Evolutionary conservation across 306 rosid genomes (phyloP), one percentile per base, ranked within the genome.

Genomic region (Vigna mungo): DNA sequence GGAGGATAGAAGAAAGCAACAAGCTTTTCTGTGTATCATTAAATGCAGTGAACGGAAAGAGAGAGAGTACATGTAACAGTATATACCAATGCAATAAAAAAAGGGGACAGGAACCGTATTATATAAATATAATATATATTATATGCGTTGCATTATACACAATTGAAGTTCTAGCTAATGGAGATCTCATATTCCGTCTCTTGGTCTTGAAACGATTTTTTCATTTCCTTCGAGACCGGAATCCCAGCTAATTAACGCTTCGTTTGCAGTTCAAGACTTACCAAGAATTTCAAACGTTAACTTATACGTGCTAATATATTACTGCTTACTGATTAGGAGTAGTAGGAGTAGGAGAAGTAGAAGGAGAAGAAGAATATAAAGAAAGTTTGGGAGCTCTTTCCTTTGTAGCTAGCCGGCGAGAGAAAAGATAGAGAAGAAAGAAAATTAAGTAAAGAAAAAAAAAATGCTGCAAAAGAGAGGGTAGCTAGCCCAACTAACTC

Each of bases 1-100:
- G 41, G 79, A 73, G 58, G 60, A 84, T 51, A 79, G 61, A 80
- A 74, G 44, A 78, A 83, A 76, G 63, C 63, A 84, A 78, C 74
- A 84, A 83, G 73, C 86, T 73, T 83, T 86, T 83, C 75, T 65
- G 80, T 74, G 78, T 71, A 55, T 44, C 83, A 68, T 84, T 79
- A 16, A 81, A 68, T 79, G 87, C 81, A 70, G 77, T 18, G 36
- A 74, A 71, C 71, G 55, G 67, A 72, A 27, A 80, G 74, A 80
- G 77, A 84, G 78, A 68, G 56, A 63, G 25, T 37, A 13, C 25
- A 60, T 18, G 32, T 60, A 27, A 15, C 66, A 34, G 32, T 44
- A 82, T 43, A 52, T 39, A 66, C 49, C 9, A 3, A 48, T 56
- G 76, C 74, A 78, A 78, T 78, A 53, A 51, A n/a, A 17, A 60